These are phyloP conservation scores for Carex arenaria DNA, from an alignment of 202 grass and related monocot species.

Conservation along the genomic window DNA sequence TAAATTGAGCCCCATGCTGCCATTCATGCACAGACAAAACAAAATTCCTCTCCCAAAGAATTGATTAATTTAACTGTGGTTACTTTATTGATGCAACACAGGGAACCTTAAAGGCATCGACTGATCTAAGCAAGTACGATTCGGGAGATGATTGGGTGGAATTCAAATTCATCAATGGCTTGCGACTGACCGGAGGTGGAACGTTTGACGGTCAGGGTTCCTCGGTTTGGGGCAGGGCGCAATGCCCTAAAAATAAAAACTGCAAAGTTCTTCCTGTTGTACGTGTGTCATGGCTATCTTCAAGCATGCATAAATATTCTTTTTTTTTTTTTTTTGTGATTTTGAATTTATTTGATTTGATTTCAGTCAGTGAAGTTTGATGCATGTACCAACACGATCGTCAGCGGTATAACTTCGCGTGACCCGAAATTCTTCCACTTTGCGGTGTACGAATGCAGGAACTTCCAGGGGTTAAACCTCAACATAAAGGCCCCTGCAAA, in stretches of 20 bases:
- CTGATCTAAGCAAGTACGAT: neutral
- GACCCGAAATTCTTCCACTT: conserved; percentile 89
- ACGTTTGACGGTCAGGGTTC: neutral
- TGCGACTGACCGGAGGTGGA: neutral
- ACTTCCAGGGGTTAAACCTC: conserved; percentile 30
- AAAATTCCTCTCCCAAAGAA: neutral
- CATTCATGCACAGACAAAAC: neutral
- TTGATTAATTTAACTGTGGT: neutral
- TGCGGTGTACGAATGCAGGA: conserved; percentile 31
- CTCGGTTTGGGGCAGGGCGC: conserved; percentile 36
- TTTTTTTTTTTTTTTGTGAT: neutral
- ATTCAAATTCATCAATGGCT: neutral
- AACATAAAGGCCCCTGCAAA: conserved; percentile 33
- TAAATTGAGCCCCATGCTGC: neutral
- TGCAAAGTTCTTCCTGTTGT: conserved; percentile 79
- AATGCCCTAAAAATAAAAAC: conserved; percentile 46
- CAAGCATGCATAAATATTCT: neutral
- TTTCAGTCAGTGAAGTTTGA: conserved; percentile 55
- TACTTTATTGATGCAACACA: neutral
- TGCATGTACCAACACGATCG: conserved; percentile 30
- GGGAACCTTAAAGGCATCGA: neutral
- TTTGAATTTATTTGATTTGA: neutral
- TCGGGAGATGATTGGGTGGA: neutral
- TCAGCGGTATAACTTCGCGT: conserved; percentile 37
- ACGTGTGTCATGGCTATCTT: neutral